Base-by-base conservation (phyloP, 225 moss, liverwort and hornwort species). In the Polytrichum commune region DNA sequence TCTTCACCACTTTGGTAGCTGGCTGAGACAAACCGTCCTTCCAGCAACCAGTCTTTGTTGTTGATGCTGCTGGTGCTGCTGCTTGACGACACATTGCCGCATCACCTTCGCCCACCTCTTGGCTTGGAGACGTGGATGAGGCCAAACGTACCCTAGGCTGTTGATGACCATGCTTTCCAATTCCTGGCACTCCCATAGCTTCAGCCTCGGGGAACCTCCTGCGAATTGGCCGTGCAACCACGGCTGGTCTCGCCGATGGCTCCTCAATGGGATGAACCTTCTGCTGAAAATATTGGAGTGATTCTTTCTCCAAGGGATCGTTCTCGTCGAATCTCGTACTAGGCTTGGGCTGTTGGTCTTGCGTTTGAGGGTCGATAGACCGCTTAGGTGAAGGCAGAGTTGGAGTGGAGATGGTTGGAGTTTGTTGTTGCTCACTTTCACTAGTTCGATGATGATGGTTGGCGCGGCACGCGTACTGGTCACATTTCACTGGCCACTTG, bases 21-120 rank as follows among this genome's bases (percentile, higher is more conserved):
- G 32, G 58, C 16, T 60, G 60, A 6, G 35, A 33, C 53, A 54
- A 18, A 13, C 53, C 24, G 6, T 18, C 68, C 24, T 27, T 16
- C 24, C 26, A 53, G 53, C 25, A 18, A 13, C 68, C 54, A 7
- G 7, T 66, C 16, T 13, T 33, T 10, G 46, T 18, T 33, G 19
- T 33, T 54, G 24, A 5, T 67, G 67, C 2, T 27, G 63, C 74
- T 82, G 72, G 6, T 27, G 57, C 74, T 82, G 69, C 63, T 19
- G 32, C 26, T 70, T 70, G 29, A 55, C 55, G 54, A 3, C 73
- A 69, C 83, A 80, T 81, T 27, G 46, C 7, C 22, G 74, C 86
- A 18, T 65, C 81, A 1, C 76, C 78, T 69, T 86, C 86, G 4
- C 78, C 78, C 22, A 86, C 83, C 30, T 27, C 65, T n/a, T 77